Percentiles rank a stretch among this genome's conserved stretches.
Evolutionary conservation across 2,329 filamentous ascomycete genomes (phyloP).

Genomic region (Fusarium annulatum): DNA sequence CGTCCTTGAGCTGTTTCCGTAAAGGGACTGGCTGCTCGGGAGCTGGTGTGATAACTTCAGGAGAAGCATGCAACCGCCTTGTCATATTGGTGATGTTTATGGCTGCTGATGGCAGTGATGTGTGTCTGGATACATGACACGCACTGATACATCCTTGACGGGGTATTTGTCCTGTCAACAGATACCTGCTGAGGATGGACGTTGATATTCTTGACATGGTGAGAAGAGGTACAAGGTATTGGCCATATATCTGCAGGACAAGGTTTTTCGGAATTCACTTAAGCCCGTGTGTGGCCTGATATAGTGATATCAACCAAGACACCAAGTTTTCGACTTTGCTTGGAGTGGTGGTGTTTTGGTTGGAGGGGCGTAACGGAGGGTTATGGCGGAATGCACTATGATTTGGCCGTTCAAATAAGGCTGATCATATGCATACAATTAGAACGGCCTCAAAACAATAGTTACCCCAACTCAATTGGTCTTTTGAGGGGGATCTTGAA

Average conservation of each 20-base stretch:
- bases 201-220: constrained; percentile 59
- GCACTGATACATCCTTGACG: constrained; percentile 54
- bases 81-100: constrained; percentile 11
- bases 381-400: constrained; percentile 8
- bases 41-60: constrained; percentile 36
- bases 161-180: constrained; percentile 59
- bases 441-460: neutral
- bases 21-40: constrained; percentile 59
- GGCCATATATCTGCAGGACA: neutral
- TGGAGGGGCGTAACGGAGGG: neutral
- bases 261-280: neutral
- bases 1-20: constrained; percentile 78
- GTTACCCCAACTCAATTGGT: neutral
- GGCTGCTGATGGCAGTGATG: constrained; percentile 21
- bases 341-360: constrained; percentile 6
- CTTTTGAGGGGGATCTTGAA: neutral
- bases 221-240: neutral
- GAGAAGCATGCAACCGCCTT: constrained; percentile 49
- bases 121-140: constrained; percentile 27
- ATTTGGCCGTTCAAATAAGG: constrained; percentile 1
- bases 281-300: neutral
- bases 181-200: constrained; percentile 59
- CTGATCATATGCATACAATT: neutral
- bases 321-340: neutral
- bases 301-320: neutral